These are phyloP conservation scores for Yamadazyma friedrichii DNA, from an alignment of 1,139 yeast species.

Conservation along the genomic window DNA sequence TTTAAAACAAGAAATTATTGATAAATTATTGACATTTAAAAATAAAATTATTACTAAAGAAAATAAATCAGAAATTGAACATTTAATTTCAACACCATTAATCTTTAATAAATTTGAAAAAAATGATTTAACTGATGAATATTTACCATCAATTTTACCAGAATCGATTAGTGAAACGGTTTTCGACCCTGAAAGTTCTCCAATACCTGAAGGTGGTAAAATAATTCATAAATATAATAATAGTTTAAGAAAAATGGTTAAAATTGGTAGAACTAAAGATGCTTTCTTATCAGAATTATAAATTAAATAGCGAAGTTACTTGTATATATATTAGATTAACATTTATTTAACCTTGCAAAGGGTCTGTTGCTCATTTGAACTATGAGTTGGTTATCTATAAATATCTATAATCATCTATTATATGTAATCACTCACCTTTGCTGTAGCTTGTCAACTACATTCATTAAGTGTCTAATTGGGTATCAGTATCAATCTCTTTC, in stretches of 20 bases:
- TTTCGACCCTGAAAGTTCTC: slow-evolving; percentile 25
- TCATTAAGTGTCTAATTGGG: too few relatives aligned
- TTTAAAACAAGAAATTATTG: slow-evolving; percentile 20
- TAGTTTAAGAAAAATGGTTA: slow-evolving; percentile 23
- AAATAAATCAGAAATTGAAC: slow-evolving; percentile 23
- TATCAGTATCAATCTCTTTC: too few relatives aligned
- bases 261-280: slow-evolving; percentile 40
- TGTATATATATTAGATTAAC: not conserved
- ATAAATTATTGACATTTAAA: slow-evolving; percentile 20
- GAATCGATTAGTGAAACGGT: slow-evolving; percentile 36
- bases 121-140: slow-evolving; percentile 21
- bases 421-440: too few relatives aligned
- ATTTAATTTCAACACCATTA: slow-evolving; percentile 36
- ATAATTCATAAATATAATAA: slow-evolving; percentile 36
- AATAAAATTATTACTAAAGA: slow-evolving; percentile 24
- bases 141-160: slow-evolving; percentile 37
- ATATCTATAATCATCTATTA: too few relatives aligned
- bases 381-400: too few relatives aligned
- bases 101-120: slow-evolving; percentile 28
- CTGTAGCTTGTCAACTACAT: too few relatives aligned
- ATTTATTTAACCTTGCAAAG: too few relatives aligned
- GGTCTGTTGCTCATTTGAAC: too few relatives aligned
- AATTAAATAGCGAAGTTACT: not conserved
- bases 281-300: slow-evolving; percentile 17
- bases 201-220: slow-evolving; percentile 33